These are phyloP conservation scores for Bipolaris zeicola DNA, from an alignment of 2,329 filamentous ascomycete species.

Conservation along the genomic window DNA sequence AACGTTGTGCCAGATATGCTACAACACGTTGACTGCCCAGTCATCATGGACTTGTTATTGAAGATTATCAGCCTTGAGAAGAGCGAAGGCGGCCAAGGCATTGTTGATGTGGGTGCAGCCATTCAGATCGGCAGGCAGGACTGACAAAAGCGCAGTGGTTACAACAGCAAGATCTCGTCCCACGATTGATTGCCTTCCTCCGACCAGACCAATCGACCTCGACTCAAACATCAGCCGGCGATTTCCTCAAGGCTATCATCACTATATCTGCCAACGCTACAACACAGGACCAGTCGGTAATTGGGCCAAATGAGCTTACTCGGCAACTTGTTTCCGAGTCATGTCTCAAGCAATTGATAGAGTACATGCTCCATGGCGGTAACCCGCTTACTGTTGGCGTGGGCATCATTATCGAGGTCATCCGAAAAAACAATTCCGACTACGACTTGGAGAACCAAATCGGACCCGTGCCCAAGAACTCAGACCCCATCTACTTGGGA, in stretches of 20 bases:
- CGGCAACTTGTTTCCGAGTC: conserved; percentile 87
- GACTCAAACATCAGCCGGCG: conserved; percentile 93
- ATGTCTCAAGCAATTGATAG: conserved; percentile 83
- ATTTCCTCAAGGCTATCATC: conserved; percentile 98
- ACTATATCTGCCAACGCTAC: conserved; percentile 98
- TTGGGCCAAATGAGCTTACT: conserved; percentile 95
- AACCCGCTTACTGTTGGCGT: conserved; percentile 96
- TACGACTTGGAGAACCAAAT: conserved; percentile 92
- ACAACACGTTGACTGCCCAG: conserved; percentile 92
- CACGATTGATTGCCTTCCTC: conserved; percentile 83
- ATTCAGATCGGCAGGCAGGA: neutral
- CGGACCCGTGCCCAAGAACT: conserved; percentile 78
- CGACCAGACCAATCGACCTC: conserved; percentile 83
- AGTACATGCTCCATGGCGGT: conserved; percentile 89
- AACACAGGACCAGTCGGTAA: conserved; percentile 97
- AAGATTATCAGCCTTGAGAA: conserved; percentile 98
- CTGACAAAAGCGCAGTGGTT: conserved; percentile 70
- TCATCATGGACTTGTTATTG: conserved; percentile 95
- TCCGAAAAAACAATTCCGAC: conserved; percentile 98
- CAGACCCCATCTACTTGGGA: conserved; percentile 95
- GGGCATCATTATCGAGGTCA: conserved; percentile 97
- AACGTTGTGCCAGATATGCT: conserved; percentile 83
- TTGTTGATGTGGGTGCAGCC: conserved; percentile 76
- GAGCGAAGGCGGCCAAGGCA: conserved; percentile 85
- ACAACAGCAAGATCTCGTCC: conserved; percentile 85